A percentile compares a stretch with the other conserved stretches of the same genome.
Conservation (phyloP, 1,139 yeast species). For the Nakaseomyces delphensis region DNA sequence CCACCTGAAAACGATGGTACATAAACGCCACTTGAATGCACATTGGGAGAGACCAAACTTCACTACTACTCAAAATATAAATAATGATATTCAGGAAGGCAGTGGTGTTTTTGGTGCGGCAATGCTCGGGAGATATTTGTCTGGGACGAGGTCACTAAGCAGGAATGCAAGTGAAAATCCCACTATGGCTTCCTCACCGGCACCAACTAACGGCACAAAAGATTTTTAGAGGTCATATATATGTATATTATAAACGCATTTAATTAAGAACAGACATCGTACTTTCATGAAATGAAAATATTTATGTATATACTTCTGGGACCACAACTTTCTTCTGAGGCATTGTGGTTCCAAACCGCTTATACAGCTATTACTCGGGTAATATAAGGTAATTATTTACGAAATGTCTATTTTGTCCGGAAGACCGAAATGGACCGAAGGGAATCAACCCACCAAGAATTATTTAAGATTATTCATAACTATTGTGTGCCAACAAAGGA, state of each 20-base stretch:
- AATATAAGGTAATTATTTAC: too few species aligned
- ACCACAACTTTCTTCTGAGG: too few species aligned
- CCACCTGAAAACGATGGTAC: conserved; percentile 3
- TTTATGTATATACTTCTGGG: too few species aligned
- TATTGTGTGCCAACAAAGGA: background rate
- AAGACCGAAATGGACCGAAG: too few species aligned
- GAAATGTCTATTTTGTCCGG: too few species aligned
- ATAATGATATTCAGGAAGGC: background rate
- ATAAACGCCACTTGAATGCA: conserved; percentile 1
- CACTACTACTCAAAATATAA: background rate
- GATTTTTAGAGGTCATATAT: background rate
- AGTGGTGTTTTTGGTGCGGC: background rate
- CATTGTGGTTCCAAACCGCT: too few species aligned
- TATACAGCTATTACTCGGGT: too few species aligned
- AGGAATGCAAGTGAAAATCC: conserved; percentile 2
- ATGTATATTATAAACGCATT: too few species aligned
- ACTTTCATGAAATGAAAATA: too few species aligned
- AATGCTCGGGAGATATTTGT: conserved; percentile 3
- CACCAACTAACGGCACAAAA: background rate
- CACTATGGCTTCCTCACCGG: background rate
- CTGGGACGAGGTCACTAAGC: conserved; percentile 2
- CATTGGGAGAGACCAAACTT: conserved; percentile 5
- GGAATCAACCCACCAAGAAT: too few species aligned
- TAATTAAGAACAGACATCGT: too few species aligned
- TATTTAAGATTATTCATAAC: too few species aligned